Percentiles rank a stretch among this genome's conserved stretches.
Evolutionary conservation across 1,284 basidiomycete genomes (phyloP).

Genomic region (Boletus albobrunnescens): DNA sequence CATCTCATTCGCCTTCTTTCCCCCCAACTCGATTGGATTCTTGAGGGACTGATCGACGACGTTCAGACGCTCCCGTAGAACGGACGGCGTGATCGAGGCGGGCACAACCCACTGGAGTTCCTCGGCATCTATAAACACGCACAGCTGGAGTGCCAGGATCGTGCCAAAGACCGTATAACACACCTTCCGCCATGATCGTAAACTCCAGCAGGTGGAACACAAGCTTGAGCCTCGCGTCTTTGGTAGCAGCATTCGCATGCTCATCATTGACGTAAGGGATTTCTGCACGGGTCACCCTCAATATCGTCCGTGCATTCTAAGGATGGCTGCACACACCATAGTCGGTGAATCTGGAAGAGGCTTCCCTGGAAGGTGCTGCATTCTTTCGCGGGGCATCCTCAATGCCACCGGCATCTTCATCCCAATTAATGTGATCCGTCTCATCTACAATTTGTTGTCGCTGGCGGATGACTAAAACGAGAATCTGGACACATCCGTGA

Average conservation of each 20-base stretch:
- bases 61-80: slow-evolving; percentile 59
- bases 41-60: slow-evolving; percentile 76
- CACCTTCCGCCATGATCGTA: slow-evolving; percentile 58
- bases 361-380: slow-evolving; percentile 61
- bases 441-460: slow-evolving; percentile 70
- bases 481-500: slow-evolving; percentile 47
- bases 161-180: slow-evolving; percentile 7
- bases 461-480: slow-evolving; percentile 61
- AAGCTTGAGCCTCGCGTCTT: slow-evolving; percentile 76
- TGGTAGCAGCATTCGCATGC: slow-evolving; percentile 70
- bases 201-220: slow-evolving; percentile 74
- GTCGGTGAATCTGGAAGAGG: slow-evolving; percentile 68
- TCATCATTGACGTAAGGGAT: slow-evolving; percentile 73
- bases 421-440: slow-evolving; percentile 51
- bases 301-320: not conserved
- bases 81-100: slow-evolving; percentile 55
- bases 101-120: slow-evolving; percentile 82
- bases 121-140: slow-evolving; percentile 47
- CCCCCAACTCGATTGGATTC: slow-evolving; percentile 70
- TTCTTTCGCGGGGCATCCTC: slow-evolving; percentile 40
- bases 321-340: slow-evolving; percentile 55
- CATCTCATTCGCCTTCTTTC: slow-evolving; percentile 65
- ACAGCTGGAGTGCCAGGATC: slow-evolving; percentile 9
- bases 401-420: slow-evolving; percentile 44
- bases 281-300: slow-evolving; percentile 40